phyloP scores from a whole-genome alignment of 768 basidiomycete genomes.

The Pleurotus ostreatus region DNA sequence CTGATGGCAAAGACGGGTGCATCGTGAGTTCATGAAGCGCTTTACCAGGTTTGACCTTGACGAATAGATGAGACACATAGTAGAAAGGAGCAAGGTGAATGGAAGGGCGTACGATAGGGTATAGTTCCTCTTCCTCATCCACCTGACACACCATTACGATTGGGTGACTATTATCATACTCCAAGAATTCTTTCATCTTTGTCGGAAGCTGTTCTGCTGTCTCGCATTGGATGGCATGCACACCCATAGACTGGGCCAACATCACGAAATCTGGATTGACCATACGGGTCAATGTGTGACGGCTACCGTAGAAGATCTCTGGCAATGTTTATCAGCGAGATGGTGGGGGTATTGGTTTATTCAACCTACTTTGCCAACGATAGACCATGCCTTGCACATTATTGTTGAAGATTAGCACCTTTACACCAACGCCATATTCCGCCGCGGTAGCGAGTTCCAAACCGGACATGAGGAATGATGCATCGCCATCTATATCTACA shows the following conservation, averaged over 20 bases:
- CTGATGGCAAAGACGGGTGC: conserved; percentile 46
- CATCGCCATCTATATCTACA: conserved; percentile 96
- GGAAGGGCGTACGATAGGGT: conserved; percentile 68
- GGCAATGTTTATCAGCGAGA: too few relatives aligned
- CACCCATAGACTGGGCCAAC: conserved; percentile 86
- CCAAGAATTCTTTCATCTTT: conserved; percentile 99
- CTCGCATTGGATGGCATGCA: conserved; percentile 84
- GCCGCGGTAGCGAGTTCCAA: conserved; percentile 97
- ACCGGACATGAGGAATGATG: conserved; percentile 99
- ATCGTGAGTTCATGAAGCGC: conserved; percentile 89
- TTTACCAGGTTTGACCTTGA: conserved; percentile 84
- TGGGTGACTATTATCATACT: conserved; percentile 84
- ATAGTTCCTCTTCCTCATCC: conserved; percentile 80
- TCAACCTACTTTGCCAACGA: conserved; percentile 87
- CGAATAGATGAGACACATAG: conserved; percentile 11
- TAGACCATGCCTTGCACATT: conserved; percentile 99
- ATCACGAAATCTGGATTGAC: conserved; percentile 92
- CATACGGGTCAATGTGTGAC: conserved; percentile 97
- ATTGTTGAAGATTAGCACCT: conserved; percentile 90
- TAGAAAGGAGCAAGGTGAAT: background rate
- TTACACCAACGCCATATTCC: conserved; percentile 90
- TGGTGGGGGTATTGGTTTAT: too few relatives aligned
- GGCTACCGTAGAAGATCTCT: conserved; percentile 68
- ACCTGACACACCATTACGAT: conserved; percentile 90
- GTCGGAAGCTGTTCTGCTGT: conserved; percentile 72